A percentile compares a stretch with the other conserved stretches of the same genome.
Evolutionary conservation across 2,329 filamentous ascomycete genomes (phyloP).

Genomic region (Coniochaeta sp.): DNA sequence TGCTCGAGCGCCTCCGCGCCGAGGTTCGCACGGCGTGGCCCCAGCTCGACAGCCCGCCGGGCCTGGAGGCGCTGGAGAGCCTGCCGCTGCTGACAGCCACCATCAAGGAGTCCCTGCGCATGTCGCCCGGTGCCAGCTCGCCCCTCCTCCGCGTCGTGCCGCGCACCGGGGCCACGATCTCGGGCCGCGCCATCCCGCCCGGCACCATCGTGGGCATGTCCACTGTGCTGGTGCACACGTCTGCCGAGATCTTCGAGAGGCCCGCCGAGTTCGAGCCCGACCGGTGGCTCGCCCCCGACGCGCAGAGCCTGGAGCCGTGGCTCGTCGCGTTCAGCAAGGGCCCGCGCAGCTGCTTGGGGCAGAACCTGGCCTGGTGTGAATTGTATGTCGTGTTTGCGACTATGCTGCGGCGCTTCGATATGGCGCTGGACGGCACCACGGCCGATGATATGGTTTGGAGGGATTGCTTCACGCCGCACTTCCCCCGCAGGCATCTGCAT

Average conservation of each 20-base stretch:
- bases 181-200: background rate
- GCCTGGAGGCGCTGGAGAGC: constrained; percentile 24
- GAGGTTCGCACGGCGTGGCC: constrained; percentile 31
- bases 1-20: constrained; percentile 23
- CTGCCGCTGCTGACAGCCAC: constrained; percentile 26
- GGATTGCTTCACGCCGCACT: constrained; percentile 16
- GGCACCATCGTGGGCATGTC: constrained; percentile 1
- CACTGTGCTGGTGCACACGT: constrained; percentile 1
- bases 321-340: constrained; percentile 36
- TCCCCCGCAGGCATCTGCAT: constrained; percentile 12
- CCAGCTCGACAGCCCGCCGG: constrained; percentile 18
- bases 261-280: background rate
- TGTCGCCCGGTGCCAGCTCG: constrained; percentile 16
- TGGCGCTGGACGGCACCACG: constrained; percentile 18
- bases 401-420: constrained; percentile 20
- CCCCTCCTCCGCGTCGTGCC: background rate
- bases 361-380: constrained; percentile 24
- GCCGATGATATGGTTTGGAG: constrained; percentile 19
- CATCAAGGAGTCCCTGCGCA: constrained; percentile 29
- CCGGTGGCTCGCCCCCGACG: background rate
- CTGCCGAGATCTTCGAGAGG: background rate
- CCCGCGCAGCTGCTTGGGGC: constrained; percentile 28
- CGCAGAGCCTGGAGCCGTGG: constrained; percentile 12
- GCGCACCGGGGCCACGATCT: background rate
- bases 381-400: constrained; percentile 21